These are phyloP conservation scores for Hypoxylon sp. DNA, from an alignment of 2,329 filamentous ascomycete genomes.

Conservation along the genomic window DNA sequence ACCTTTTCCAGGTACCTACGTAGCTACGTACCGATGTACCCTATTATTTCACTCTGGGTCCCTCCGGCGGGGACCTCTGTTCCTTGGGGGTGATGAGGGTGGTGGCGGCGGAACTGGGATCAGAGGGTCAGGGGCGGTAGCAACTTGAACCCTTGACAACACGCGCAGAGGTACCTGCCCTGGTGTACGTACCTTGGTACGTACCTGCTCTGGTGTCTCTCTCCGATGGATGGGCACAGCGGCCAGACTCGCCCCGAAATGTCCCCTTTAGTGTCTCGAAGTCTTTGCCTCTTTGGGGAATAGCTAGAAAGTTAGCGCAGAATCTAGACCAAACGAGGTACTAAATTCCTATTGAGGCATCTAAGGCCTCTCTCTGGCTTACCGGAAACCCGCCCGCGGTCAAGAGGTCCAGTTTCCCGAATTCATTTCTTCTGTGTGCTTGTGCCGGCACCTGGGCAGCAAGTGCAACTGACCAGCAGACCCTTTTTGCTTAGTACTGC, in stretches of 20 bases:
- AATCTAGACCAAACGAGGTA: conserved; percentile 44
- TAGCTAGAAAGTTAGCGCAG: conserved; percentile 37
- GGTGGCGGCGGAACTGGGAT: conserved; percentile 50
- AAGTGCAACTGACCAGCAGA: conserved; percentile 43
- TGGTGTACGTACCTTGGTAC: conserved; percentile 28
- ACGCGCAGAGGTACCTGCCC: conserved; percentile 44
- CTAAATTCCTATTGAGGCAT: conserved; percentile 49
- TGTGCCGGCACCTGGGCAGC: conserved; percentile 21
- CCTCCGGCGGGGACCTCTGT: conserved; percentile 31
- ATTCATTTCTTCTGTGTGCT: conserved; percentile 34
- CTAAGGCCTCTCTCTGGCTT: conserved; percentile 45
- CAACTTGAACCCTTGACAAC: conserved; percentile 46
- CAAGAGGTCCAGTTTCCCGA: conserved; percentile 49
- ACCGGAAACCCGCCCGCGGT: conserved; percentile 48
- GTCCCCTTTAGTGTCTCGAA: conserved; percentile 41
- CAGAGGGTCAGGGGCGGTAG: conserved; percentile 45
- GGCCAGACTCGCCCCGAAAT: conserved; percentile 44
- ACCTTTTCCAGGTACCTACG: conserved; percentile 40
- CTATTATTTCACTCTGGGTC: conserved; percentile 34
- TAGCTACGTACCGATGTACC: conserved; percentile 29
- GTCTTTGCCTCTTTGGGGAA: conserved; percentile 36
- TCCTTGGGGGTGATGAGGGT: conserved; percentile 34
- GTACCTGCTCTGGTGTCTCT: conserved; percentile 39
- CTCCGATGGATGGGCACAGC: conserved; percentile 42
- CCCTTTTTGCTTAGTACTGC: conserved; percentile 43